Evolutionary conservation across 1,139 yeast genomes (phyloP), one percentile per base, ranked within the genome.

Genomic region (Saccharomyces hybrid): DNA sequence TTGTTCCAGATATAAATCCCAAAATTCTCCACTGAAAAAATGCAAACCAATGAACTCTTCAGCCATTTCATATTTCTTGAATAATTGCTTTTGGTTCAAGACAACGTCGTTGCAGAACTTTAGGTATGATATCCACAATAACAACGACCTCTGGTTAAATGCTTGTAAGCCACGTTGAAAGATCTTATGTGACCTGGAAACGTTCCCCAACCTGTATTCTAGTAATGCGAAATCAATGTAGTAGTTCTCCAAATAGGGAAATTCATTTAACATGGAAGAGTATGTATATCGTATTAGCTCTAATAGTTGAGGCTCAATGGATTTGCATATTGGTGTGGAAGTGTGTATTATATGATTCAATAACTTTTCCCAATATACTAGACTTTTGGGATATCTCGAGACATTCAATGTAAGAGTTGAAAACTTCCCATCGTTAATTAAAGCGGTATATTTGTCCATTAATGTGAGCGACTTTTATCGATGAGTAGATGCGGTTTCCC

Each of bases 141-240:
- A 78, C 9, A 88, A 74, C 4, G 90, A 83, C 51, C 68, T 59
- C 30, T 66, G 56, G 53, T 68, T 66, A 50, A 63, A 63, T 9
- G 52, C 49, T 20, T 69, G 67, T 30, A 90, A 74, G 0, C 85
- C 88, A 5, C 75, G 68, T 52, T 77, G 71, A 66, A 79, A 93
- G 0, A 88, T 75, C 1, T 59, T 63, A 48, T 72, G 75, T 2
- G 88, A 80, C 2, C 69, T 65, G 0, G 73, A 74, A 0, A 83
- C 75, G 58, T 79, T 70, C 0, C 89, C 88, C 34, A 87, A 67
- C 50, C 76, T 75, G 65, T 81, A 86, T 67, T 84, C 88, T 71
- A 81, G 74, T 26, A 77, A 73, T 0, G 97, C 96, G 67, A 79
- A 88, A 59, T 82, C 80, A 48, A 85, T 76, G 93, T 97, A 88